phyloP scores from a whole-genome alignment of 805 yeast genomes.

The Sugiyamaella americana region DNA sequence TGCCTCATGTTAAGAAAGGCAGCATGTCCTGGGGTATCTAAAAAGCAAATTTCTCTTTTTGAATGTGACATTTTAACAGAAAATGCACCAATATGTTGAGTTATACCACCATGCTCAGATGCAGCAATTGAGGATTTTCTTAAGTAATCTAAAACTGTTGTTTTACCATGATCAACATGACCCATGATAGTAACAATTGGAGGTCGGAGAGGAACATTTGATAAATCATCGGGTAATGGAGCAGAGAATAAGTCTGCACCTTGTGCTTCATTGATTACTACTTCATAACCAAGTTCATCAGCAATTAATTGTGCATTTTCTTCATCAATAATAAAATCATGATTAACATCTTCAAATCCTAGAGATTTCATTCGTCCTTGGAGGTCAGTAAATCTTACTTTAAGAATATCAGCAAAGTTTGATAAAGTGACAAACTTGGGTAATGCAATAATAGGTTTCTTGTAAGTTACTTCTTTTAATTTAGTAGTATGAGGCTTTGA shows the following conservation, averaged over 20 bases:
- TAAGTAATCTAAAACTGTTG: slow-evolving; percentile 82
- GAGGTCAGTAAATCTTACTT: slow-evolving; percentile 56
- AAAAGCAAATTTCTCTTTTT: slow-evolving; percentile 72
- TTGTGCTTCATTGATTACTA: slow-evolving; percentile 45
- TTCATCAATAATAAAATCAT: slow-evolving; percentile 73
- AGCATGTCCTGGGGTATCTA: slow-evolving; percentile 98
- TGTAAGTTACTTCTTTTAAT: not conserved
- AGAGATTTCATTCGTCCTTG: slow-evolving; percentile 51
- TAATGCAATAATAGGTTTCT: slow-evolving; percentile 30
- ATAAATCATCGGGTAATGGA: slow-evolving; percentile 44
- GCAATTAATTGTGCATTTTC: slow-evolving; percentile 85
- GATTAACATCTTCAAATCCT: slow-evolving; percentile 66
- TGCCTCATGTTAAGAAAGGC: slow-evolving; percentile 95
- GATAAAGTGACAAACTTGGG: slow-evolving; percentile 78
- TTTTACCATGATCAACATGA: slow-evolving; percentile 97
- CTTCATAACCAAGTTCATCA: slow-evolving; percentile 78
- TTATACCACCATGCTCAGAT: slow-evolving; percentile 91
- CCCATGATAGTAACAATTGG: slow-evolving; percentile 99
- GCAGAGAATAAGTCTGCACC: slow-evolving; percentile 58
- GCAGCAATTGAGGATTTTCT: slow-evolving; percentile 79
- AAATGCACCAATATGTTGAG: slow-evolving; percentile 97
- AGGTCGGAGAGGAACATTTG: slow-evolving; percentile 58
- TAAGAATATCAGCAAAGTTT: slow-evolving; percentile 66
- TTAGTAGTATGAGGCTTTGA: not conserved
- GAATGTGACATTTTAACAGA: slow-evolving; percentile 74